Evolutionary conservation across 768 basidiomycete species (phyloP), one percentile per base, ranked within the genome.

Genomic region (Postia placenta): DNA sequence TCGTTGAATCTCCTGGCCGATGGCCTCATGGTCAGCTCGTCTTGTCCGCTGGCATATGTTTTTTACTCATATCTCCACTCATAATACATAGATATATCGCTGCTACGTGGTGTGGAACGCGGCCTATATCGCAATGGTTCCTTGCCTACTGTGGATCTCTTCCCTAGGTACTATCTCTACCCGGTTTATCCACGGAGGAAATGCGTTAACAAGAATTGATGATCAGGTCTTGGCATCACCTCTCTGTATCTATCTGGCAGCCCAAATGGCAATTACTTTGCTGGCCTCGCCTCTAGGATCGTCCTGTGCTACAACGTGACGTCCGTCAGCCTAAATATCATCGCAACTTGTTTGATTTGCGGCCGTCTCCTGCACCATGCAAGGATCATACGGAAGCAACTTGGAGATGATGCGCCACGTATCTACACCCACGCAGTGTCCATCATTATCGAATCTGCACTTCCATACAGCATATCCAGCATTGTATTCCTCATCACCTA

Each of bases 201-300:
- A n/a, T n/a, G n/a, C n/a, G 15, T n/a, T 15, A 11, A 11, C 37
- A 7, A 37, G 23, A 20, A 20, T 3, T 17, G 11, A 51, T 39
- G 5, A 26, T 5, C 44, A 75, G 74, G 66, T 5, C 53, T 73
- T 51, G 65, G 67, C n/a, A 65, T 75, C 56, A 65, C 70, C 15
- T 60, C 68, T 22, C 60, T 75, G n/a, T 63, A 71, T 40, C 47
- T 64, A 36, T 64, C 68, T 23, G 72, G 68, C 27, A 60, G 56
- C 37, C 73, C 73, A 1, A 63, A 65, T n/a, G 69, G 67, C 4
- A 64, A 68, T 57, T 69, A 73, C 60, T 72, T 73, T 57, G 56
- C 58, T 19, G 70, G 69, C 5, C 61, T 63, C 46, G 53, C 68
- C 4, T 60, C 69, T 49, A 62, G 66, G 57, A 70, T 72, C 48